Conservation (phyloP, 1,284 basidiomycete species). For the Ceratobasidium sp. region DNA sequence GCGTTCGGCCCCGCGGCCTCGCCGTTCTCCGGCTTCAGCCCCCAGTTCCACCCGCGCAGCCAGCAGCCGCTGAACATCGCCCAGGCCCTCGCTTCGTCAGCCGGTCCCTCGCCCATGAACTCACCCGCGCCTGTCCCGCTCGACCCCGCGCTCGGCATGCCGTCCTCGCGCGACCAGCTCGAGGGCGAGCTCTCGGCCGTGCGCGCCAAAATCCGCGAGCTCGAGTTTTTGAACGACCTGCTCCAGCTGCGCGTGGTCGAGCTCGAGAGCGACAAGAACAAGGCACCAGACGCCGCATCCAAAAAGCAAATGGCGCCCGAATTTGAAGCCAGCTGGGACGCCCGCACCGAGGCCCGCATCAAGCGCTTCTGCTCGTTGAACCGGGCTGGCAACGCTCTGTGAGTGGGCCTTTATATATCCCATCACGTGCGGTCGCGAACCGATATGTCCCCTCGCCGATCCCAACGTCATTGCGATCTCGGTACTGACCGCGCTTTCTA, state of each 20-base stretch:
- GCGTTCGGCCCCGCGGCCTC: constrained; percentile 40
- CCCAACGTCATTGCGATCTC: neutral
- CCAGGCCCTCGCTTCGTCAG: constrained; percentile 33
- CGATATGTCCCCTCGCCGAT: constrained; percentile 3
- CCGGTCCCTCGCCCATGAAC: constrained; percentile 39
- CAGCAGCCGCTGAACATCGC: constrained; percentile 41
- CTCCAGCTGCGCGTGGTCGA: constrained; percentile 60
- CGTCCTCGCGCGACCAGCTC: constrained; percentile 41
- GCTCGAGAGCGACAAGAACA: constrained; percentile 57
- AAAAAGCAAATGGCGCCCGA: constrained; percentile 53
- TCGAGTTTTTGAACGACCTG: constrained; percentile 56
- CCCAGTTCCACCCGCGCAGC: constrained; percentile 29
- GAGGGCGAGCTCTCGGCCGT: constrained; percentile 45
- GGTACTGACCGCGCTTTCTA: neutral
- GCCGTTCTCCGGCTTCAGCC: constrained; percentile 37
- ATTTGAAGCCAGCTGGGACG: constrained; percentile 71
- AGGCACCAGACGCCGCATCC: constrained; percentile 10
- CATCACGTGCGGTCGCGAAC: constrained; percentile 5
- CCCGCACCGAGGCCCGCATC: constrained; percentile 73
- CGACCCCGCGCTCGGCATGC: constrained; percentile 31
- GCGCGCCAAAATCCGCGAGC: constrained; percentile 46
- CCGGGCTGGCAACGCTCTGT: constrained; percentile 83
- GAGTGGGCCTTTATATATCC: constrained; percentile 9
- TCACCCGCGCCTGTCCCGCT: constrained; percentile 34
- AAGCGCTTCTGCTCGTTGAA: constrained; percentile 81